Base-by-base conservation (phyloP, 371 early-diverging fungal species). In the Mucor sp. region DNA sequence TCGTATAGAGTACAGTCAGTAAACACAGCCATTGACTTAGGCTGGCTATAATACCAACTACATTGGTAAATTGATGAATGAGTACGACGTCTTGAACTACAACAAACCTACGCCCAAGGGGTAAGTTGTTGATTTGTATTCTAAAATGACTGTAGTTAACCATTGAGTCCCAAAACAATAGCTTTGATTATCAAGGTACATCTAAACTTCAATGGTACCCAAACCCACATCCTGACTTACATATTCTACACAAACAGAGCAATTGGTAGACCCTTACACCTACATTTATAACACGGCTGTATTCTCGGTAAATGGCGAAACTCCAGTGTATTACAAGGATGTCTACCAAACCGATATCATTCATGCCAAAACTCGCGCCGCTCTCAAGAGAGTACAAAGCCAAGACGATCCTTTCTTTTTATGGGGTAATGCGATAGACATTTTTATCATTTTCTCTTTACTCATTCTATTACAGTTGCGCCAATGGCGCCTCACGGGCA, bases 21-120 rank as follows among this genome's bases (percentile, higher is more conserved):
- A 41, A 41, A 41, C 4, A 0, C 6, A 41, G 11, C 15, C 1
- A 5, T 17, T 23, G 6, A 8, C 6, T 27, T 25, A 53, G 58
- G 83, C 85, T 27, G 89, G 89, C 5, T 90, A 90, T 58, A 74
- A 78, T 30, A 90, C 86, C 41, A 80, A 88, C 64, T 89, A 87
- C 55, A 87, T 87, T 58, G 90, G 90, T 32, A 90, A 90, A 58
- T 80, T 90, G 15, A 85, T 90, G 78, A 87, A 87, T 64, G 85
- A 85, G 19, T 79, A 79, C n/a, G 60, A 68, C 2, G 70, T 80
- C 7, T 73, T 65, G 37, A 82, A 82, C 27, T 82, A 78, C 57
- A 71, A 82, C 37, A 74, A 67, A 4, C 78, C 82, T n/a, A 70
- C 58, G 3, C 78, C 79, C 23, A 66, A 61, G 63, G 79, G 81